phyloP scores from a whole-genome alignment of 495 filamentous ascomycete genomes.

The Talaromyces thailandensis region DNA sequence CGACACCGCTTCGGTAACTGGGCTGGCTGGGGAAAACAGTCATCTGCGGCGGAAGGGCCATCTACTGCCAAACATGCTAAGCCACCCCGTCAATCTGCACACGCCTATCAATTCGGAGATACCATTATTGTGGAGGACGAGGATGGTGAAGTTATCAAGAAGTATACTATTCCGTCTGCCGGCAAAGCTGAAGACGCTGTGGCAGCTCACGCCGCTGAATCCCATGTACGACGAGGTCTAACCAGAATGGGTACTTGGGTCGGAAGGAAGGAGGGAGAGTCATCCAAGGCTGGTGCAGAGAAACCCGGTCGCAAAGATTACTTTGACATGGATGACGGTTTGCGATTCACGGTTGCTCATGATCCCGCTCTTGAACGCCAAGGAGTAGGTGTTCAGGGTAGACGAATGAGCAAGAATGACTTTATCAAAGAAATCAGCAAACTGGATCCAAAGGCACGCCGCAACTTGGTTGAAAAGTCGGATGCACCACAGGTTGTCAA shows the following conservation, averaged over 20 bases:
- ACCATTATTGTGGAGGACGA: slow-evolving; percentile 98
- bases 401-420: slow-evolving; percentile 81
- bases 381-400: slow-evolving; percentile 42
- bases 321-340: slow-evolving; percentile 54
- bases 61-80: slow-evolving; percentile 13
- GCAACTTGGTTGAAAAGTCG: slow-evolving; percentile 51
- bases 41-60: slow-evolving; percentile 11
- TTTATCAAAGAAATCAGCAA: slow-evolving; percentile 79
- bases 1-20: slow-evolving; percentile 30
- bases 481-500: slow-evolving; percentile 5
- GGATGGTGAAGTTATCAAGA: slow-evolving; percentile 94
- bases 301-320: slow-evolving; percentile 33
- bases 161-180: slow-evolving; percentile 70
- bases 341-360: slow-evolving; percentile 74
- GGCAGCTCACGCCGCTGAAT: slow-evolving; percentile 19
- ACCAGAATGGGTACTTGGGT: slow-evolving; percentile 56
- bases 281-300: slow-evolving; percentile 21
- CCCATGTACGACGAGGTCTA: slow-evolving; percentile 36
- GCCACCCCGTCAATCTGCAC: slow-evolving; percentile 53
- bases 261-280: slow-evolving; percentile 42
- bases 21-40: slow-evolving; percentile 25
- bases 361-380: slow-evolving; percentile 20
- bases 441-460: slow-evolving; percentile 68
- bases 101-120: slow-evolving; percentile 91
- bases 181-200: slow-evolving; percentile 19